Evolutionary conservation across 306 rosid species (phyloP).

Genomic region (Begonia peltatifolia): DNA sequence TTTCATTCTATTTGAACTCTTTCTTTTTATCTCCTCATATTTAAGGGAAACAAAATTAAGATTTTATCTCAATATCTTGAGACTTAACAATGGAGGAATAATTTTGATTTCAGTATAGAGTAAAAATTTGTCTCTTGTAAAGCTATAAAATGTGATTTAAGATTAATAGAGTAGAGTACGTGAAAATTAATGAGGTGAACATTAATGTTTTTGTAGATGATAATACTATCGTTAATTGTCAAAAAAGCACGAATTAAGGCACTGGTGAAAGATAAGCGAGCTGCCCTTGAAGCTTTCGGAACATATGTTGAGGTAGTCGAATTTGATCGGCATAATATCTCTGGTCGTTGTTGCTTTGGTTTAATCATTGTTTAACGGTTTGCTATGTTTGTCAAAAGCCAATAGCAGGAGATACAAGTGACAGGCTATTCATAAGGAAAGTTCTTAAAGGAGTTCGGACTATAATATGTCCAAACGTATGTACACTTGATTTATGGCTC

Average conservation of each 20-base stretch:
- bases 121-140: too few species aligned
- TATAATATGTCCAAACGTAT: slow-evolving; percentile 78
- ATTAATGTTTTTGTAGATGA: slow-evolving; percentile 42
- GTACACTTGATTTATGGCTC: slow-evolving; percentile 5
- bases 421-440: slow-evolving; percentile 49
- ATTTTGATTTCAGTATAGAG: too few species aligned
- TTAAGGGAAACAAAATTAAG: too few species aligned
- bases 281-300: slow-evolving; percentile 90
- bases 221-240: slow-evolving; percentile 76
- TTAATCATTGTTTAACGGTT: not conserved
- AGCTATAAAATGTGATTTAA: not conserved
- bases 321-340: not conserved
- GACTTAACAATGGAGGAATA: too few species aligned
- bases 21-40: too few species aligned
- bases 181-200: not conserved
- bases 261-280: slow-evolving; percentile 71
- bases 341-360: slow-evolving; percentile 2
- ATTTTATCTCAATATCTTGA: too few species aligned
- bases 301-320: slow-evolving; percentile 71
- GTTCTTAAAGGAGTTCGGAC: slow-evolving; percentile 73
- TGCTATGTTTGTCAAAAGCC: slow-evolving; percentile 29
- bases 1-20: not conserved
- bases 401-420: slow-evolving; percentile 52
- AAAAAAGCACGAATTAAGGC: slow-evolving; percentile 64
- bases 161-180: not conserved